A percentile compares a stretch with the other conserved stretches of the same genome.
Evolutionary conservation across 768 basidiomycete species (phyloP).

Genomic region (Kwoniella sp.): DNA sequence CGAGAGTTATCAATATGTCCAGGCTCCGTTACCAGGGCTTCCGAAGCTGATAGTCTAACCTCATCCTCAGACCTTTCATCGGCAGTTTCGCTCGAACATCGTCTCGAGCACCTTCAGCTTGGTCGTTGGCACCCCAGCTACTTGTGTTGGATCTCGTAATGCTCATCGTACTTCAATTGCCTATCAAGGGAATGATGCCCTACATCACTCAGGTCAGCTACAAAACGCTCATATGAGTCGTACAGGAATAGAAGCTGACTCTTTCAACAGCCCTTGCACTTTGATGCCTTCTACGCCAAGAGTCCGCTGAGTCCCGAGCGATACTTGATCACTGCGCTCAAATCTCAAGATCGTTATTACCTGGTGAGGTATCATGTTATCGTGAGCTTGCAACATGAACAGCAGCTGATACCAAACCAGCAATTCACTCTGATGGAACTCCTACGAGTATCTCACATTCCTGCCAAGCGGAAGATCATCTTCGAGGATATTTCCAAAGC

Average conservation of each 20-base stretch:
- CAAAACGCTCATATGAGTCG: too few relatives aligned
- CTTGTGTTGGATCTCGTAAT: conserved; percentile 28
- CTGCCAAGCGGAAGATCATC: conserved; percentile 34
- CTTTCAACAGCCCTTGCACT: conserved; percentile 41
- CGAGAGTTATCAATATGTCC: too few relatives aligned
- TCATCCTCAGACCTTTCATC: conserved; percentile 48
- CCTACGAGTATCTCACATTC: conserved; percentile 35
- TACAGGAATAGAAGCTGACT: conserved; percentile 16
- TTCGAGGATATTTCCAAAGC: conserved; percentile 39
- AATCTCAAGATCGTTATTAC: conserved; percentile 43
- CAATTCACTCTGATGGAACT: conserved; percentile 53
- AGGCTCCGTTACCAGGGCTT: too few relatives aligned
- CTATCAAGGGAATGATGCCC: conserved; percentile 38
- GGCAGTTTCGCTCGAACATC: conserved; percentile 39
- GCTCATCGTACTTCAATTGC: conserved; percentile 28
- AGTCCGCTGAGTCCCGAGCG: conserved; percentile 40
- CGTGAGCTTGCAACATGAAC: too few relatives aligned
- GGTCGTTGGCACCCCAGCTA: conserved; percentile 28
- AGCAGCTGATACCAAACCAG: too few relatives aligned
- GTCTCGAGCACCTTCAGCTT: conserved; percentile 18
- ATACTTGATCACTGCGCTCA: conserved; percentile 46
- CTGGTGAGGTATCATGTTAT: conserved; percentile 22
- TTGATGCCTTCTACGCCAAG: conserved; percentile 39
- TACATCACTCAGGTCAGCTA: conserved; percentile 45
- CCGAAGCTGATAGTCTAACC: too few relatives aligned